A percentile compares a stretch with the other conserved stretches of the same genome.
These are phyloP conservation scores for Craspedostauros australis DNA, from an alignment of 108 stramenopile species.

Conservation along the genomic window DNA sequence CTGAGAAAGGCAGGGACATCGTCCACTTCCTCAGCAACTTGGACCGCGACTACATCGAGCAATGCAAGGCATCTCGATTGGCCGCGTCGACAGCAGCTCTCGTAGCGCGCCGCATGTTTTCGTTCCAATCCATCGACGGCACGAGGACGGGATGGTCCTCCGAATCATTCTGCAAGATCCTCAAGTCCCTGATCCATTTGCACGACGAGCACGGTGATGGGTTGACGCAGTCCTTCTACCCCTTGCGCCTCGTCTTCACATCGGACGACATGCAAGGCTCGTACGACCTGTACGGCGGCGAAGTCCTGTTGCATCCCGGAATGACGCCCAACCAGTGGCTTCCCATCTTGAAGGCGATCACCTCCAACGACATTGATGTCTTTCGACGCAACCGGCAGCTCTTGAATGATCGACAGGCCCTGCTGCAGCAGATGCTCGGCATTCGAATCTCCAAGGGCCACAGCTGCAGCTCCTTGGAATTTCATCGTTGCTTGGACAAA, in stretches of 20 bases:
- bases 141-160: constrained; percentile 66
- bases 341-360: constrained; percentile 36
- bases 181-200: constrained; percentile 42
- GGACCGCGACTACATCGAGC: constrained; percentile 35
- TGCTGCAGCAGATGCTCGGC: constrained; percentile 38
- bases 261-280: constrained; percentile 38
- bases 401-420: constrained; percentile 12
- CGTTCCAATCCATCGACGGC: constrained; percentile 75
- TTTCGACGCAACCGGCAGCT: constrained; percentile 33
- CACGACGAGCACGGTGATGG: constrained; percentile 72
- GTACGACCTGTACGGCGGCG: constrained; percentile 58
- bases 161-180: constrained; percentile 41
- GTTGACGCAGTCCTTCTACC: constrained; percentile 71
- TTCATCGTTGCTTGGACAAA: constrained; percentile 44
- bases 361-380: constrained; percentile 23
- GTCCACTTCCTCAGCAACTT: constrained; percentile 34
- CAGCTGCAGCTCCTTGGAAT: constrained; percentile 55
- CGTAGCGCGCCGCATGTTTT: constrained; percentile 52
- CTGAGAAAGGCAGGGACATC: constrained; percentile 42
- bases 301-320: constrained; percentile 52
- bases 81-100: constrained; percentile 65
- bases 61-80: constrained; percentile 48
- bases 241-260: constrained; percentile 55
- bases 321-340: constrained; percentile 69
- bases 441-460: constrained; percentile 50